Base-by-base conservation (phyloP, 2,329 filamentous ascomycete genomes). In the Aspergillus felis region DNA sequence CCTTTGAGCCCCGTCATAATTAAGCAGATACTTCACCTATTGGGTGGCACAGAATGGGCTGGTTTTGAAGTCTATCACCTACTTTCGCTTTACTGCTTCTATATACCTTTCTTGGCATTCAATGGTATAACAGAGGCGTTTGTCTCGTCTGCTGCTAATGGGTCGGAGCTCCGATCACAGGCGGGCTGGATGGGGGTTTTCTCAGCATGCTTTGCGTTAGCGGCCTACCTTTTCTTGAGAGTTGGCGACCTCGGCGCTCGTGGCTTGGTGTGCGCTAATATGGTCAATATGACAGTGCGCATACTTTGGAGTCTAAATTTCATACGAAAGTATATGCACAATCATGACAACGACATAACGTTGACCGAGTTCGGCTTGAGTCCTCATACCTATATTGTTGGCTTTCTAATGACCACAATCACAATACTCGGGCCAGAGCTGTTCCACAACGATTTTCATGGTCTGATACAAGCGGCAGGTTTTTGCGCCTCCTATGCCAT, bases 41-140 rank as follows among this genome's bases (percentile, higher is more conserved):
- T 97, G 1, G 90, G 92, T 0, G 92, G 93, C 1, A 78, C 81
- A 0, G 84, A 82, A 56, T 99, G 94, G 94, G 81, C 85, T 0
- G 81, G 80, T 3, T 87, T 88, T 0, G 88, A 88, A 47, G 91
- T 92, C 0, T 87, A 87, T 5, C 74, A 82, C 8, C 87, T 94
- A 3, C 81, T 99, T 6, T 86, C 87, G 0, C 83, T 82, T 0
- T 99, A 97, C 74, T 92, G 91, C 77, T 92, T 91, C 74, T 97
- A 96, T 76, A 90, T 99, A 58, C 94, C 94, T 0, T 86, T 97
- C 27, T 82, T 97, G 3, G 94, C 93, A 3, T 78, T 96, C 66
- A 99, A 99, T 69, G 94, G 94, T 53, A 85, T 97, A 24, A 86
- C 89, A 1, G 94, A 99, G 76, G 91, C 92, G 0, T 97, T 99